phyloP scores from a whole-genome alignment of 208 protist species.

The Phytomonas sp. region DNA sequence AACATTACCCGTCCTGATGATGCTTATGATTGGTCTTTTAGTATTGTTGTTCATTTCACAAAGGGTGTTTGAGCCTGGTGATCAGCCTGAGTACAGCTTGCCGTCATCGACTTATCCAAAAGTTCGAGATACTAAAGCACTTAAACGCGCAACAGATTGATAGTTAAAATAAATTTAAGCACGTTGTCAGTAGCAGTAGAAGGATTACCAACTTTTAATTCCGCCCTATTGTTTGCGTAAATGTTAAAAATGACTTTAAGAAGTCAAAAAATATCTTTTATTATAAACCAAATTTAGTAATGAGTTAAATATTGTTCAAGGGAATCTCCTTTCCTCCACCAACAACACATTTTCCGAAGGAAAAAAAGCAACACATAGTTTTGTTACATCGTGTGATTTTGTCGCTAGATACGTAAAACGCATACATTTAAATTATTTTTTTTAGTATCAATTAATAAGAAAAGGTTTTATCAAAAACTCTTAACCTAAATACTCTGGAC shows the following conservation, averaged over 20 bases:
- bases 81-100: slow-evolving; percentile 24
- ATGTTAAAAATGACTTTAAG: background rate
- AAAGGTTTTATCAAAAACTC: background rate
- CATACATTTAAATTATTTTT: background rate
- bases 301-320: background rate
- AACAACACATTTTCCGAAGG: background rate
- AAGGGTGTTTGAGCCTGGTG: slow-evolving; percentile 24
- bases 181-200: background rate
- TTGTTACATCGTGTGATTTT: background rate
- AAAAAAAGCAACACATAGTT: background rate
- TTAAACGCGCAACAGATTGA: slow-evolving; percentile 38
- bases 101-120: slow-evolving; percentile 21
- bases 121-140: slow-evolving; percentile 12
- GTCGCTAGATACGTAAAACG: background rate
- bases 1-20: slow-evolving; percentile 57
- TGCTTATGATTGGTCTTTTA: slow-evolving; percentile 66
- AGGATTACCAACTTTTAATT: background rate
- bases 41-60: slow-evolving; percentile 58
- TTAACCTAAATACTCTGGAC: background rate
- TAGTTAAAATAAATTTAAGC: background rate
- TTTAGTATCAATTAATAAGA: background rate
- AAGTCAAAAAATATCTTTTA: background rate
- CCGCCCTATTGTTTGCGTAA: background rate
- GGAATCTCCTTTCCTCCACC: background rate
- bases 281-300: background rate